Base-by-base conservation (phyloP, 148 eudicot species). In the Vaccinium vitisidaea region DNA sequence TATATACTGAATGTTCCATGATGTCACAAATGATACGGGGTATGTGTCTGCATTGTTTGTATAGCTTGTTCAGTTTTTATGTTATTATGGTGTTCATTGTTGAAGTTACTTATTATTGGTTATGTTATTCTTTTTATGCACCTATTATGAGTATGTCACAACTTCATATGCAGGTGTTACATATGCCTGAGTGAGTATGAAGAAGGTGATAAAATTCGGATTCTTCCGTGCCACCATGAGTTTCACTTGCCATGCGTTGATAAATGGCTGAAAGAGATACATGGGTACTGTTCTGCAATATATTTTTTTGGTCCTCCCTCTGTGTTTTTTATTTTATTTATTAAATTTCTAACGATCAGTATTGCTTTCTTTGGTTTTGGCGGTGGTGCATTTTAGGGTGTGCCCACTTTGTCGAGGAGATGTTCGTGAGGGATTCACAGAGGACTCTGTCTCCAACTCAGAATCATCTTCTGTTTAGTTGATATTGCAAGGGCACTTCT, bases 241-340 rank as follows among this genome's bases (percentile, higher is more conserved):
- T 95, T 86, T 85, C 98, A 95, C 88, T 56, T 90, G 91, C 54
- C 88, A 63, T 95, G 98, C 75, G 95, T 95, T 46, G 98, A 95
- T 88, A 95, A 92, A 89, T 95, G 98, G 98, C 95, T 93, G 48
- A 95, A 92, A 91, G 96, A 95, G 89, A 89, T 95, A 63, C 98
- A 95, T 46, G 94, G 98, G 98, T 94, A 93, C 19, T 18, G 14
- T 82, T 43, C 82, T 23, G 46, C 21, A 69, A 2, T 11, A 32
- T 80, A 19, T 11, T 58, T 50, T 54, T 15, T 80, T 39, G n/a
- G 10, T 55, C 67, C 15, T 27, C n/a, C 12, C 27, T 52, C 18
- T 61, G 27, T 23, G 15, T 56, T 2, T 32, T 3, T 74, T 53
- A 5, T 52, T 54, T 58, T 69, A 69, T 69, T 27, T 69, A 1